Evolutionary conservation across 2,329 filamentous ascomycete genomes (phyloP).

Genomic region (Cryphonectria carpinicola): DNA sequence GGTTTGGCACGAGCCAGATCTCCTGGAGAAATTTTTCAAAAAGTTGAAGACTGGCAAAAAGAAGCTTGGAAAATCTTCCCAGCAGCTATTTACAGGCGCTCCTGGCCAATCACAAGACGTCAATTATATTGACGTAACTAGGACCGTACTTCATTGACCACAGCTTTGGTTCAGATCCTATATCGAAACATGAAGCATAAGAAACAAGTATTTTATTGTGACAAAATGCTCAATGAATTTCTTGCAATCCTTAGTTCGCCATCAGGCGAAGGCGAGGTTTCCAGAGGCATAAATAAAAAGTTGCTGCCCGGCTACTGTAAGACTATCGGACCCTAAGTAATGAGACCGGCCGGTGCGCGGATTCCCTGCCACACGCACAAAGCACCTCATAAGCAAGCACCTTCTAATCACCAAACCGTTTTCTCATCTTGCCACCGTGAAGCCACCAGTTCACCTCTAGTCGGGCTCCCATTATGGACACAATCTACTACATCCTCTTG

Average conservation of each 20-base stretch:
- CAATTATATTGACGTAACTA: constrained; percentile 4
- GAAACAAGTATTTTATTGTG: background rate
- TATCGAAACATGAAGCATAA: background rate
- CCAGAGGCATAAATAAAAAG: background rate
- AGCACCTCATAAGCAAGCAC: background rate
- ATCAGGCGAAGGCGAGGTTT: background rate
- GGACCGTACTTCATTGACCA: background rate
- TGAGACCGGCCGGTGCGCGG: background rate
- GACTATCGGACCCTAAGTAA: background rate
- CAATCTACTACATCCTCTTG: constrained; percentile 21
- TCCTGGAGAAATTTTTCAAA: constrained; percentile 14
- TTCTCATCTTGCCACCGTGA: background rate
- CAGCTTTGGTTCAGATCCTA: background rate
- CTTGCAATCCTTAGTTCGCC: background rate
- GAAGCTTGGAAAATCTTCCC: constrained; percentile 13
- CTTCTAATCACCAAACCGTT: background rate
- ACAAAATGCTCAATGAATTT: background rate
- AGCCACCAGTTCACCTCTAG: background rate
- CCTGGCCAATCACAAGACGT: background rate
- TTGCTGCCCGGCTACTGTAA: background rate
- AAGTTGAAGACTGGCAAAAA: constrained; percentile 15
- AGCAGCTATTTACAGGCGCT: constrained; percentile 17
- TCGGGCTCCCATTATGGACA: constrained; percentile 18
- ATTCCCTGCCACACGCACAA: background rate
- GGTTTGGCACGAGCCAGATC: background rate